A percentile compares a stretch with the other conserved stretches of the same genome.
phyloP scores from a whole-genome alignment of 2,329 filamentous ascomycete genomes.

The Phaeoacremonium minimum region DNA sequence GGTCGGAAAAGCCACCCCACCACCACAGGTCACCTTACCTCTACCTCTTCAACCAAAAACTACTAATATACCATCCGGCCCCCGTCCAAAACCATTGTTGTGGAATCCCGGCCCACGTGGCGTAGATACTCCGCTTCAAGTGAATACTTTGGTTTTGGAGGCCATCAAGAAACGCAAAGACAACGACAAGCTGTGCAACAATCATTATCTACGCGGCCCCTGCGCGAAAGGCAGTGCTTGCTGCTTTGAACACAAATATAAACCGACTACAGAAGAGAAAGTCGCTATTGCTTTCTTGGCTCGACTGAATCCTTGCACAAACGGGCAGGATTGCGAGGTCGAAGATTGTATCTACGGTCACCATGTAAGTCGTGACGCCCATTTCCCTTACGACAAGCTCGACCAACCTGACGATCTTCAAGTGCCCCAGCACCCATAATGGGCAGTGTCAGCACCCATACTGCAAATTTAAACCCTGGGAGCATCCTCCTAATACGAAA shows the following conservation, averaged over 20 bases:
- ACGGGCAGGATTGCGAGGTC: constrained; percentile 52
- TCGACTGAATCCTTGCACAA: constrained; percentile 52
- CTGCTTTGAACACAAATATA: constrained; percentile 53
- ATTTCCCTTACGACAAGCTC: background rate
- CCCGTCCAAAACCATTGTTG: constrained; percentile 18
- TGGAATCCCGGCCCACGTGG: constrained; percentile 54
- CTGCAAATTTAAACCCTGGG: constrained; percentile 49
- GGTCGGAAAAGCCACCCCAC: constrained; percentile 34
- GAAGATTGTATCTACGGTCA: constrained; percentile 61
- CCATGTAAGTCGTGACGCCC: constrained; percentile 39
- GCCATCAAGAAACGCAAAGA: constrained; percentile 52
- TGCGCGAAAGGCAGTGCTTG: constrained; percentile 52
- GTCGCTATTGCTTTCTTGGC: constrained; percentile 52
- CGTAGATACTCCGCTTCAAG: constrained; percentile 45
- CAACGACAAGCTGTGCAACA: constrained; percentile 56
- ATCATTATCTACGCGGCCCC: constrained; percentile 54
- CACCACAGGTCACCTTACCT: constrained; percentile 38
- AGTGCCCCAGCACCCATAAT: constrained; percentile 51
- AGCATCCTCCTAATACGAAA: constrained; percentile 55
- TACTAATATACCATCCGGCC: constrained; percentile 13
- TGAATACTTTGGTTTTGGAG: constrained; percentile 43
- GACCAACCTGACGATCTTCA: background rate
- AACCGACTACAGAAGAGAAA: constrained; percentile 47
- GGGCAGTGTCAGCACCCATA: constrained; percentile 47
- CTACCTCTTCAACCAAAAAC: constrained; percentile 19